Conservation (phyloP, 1,139 yeast genomes). For the Trichomonascaceae sp. region DNA sequence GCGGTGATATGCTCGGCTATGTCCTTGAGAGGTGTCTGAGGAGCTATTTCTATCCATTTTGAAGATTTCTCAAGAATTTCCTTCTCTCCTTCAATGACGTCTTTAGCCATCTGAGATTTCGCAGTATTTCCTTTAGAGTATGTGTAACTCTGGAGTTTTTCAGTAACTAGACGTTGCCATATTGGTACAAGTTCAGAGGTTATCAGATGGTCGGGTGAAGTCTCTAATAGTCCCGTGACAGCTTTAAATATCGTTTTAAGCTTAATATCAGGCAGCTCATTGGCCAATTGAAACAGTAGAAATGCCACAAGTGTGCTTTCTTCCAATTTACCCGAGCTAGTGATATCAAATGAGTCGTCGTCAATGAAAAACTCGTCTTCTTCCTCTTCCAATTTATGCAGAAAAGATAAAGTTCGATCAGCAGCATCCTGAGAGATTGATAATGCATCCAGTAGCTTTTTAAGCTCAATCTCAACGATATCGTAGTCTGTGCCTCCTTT, state of each 20-base stretch:
- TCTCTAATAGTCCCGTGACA: constrained; percentile 13
- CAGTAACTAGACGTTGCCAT: background rate
- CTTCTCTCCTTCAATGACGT: constrained; percentile 24
- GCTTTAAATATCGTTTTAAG: constrained; percentile 17
- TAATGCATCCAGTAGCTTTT: constrained; percentile 19
- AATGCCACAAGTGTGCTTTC: constrained; percentile 16
- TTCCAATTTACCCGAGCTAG: constrained; percentile 23
- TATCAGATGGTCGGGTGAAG: background rate
- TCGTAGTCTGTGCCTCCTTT: constrained; percentile 67
- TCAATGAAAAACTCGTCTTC: constrained; percentile 27
- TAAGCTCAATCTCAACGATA: constrained; percentile 58
- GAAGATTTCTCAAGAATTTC: constrained; percentile 19
- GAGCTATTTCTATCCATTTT: constrained; percentile 17
- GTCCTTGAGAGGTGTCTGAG: constrained; percentile 9
- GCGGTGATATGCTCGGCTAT: constrained; percentile 4
- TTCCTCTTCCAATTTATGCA: constrained; percentile 17
- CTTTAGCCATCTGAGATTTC: constrained; percentile 9
- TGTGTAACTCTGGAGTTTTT: background rate
- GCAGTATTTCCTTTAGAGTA: background rate
- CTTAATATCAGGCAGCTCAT: constrained; percentile 10
- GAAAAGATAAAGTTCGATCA: background rate
- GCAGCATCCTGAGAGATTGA: constrained; percentile 11
- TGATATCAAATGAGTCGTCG: constrained; percentile 29
- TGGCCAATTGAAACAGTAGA: constrained; percentile 13
- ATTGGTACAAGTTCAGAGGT: constrained; percentile 1